Percentiles rank a stretch among this genome's conserved stretches.
These are phyloP conservation scores for Euclidium syriacum DNA, from an alignment of 345 rosid genomes.

Conservation along the genomic window DNA sequence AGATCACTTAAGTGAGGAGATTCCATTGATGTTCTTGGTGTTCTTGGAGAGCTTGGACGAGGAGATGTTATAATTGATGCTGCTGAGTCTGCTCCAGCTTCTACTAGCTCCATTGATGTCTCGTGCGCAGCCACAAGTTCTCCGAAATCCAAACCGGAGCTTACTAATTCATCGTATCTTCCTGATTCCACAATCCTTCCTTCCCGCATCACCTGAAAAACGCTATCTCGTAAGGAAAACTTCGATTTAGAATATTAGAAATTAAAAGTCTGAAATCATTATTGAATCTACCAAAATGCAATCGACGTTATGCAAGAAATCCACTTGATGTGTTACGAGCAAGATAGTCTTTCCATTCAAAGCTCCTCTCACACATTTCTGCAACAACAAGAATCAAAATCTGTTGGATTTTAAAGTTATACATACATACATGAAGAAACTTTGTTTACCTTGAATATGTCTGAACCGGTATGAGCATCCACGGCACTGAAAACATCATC, in stretches of 20 bases:
- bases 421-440: too few species aligned
- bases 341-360: constrained; percentile 78
- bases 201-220: constrained; percentile 81
- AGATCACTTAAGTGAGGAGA: constrained; percentile 37
- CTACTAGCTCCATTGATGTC: constrained; percentile 84
- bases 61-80: too few species aligned
- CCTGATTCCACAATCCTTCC: constrained; percentile 94
- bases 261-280: too few species aligned
- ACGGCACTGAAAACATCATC: constrained; percentile 97
- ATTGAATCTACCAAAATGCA: constrained; percentile 59
- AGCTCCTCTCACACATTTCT: constrained; percentile 86
- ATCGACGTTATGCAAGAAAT: constrained; percentile 86
- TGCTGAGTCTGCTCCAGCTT: too few species aligned
- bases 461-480: constrained; percentile 96
- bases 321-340: constrained; percentile 95
- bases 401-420: too few species aligned
- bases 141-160: constrained; percentile 59
- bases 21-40: constrained; percentile 25
- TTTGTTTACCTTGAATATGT: constrained; percentile 85
- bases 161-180: constrained; percentile 53
- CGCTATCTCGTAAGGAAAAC: too few species aligned
- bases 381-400: constrained; percentile 21
- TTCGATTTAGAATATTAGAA: too few species aligned
- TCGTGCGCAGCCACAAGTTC: constrained; percentile 87
- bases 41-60: too few species aligned